Evolutionary conservation across 75 land plant genomes (phyloP), one percentile per base, ranked within the genome.

Genomic region (Azolla pinnata): DNA sequence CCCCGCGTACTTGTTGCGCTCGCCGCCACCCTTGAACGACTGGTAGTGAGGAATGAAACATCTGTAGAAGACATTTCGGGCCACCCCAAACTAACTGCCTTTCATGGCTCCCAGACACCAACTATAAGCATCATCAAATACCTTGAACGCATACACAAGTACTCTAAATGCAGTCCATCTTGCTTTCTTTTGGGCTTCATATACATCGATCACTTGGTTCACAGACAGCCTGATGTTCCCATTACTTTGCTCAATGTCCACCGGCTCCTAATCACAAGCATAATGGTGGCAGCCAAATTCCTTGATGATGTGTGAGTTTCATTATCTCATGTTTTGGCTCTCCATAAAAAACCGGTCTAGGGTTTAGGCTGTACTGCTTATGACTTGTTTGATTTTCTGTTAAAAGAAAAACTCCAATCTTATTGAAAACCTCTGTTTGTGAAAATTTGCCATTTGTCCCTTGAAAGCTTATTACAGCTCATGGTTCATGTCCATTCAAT

Each of bases 271-370:
- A 72, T 85, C 48, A 85, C 88, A 20, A 78, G 85, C 52, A 58
- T 85, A 18, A 75, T 81, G 74, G 62, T 85, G 1, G 88, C 88
- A 23, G 85, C 88, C 28, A 85, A 85, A 46, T 78, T 81, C 51
- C 62, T 81, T 38, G 88, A 85, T 66, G 85, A 85, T 67, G 79
- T 74, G 88, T 85, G 76, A 78, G 85, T 83, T 27, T 50, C 30
- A n/a, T n/a, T n/a, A n/a, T n/a, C n/a, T n/a, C n/a, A n/a, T n/a
- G n/a, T n/a, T n/a, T n/a, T n/a, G n/a, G n/a, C n/a, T n/a, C n/a
- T n/a, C n/a, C n/a, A n/a, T n/a, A n/a, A n/a, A n/a, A n/a, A n/a
- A n/a, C n/a, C n/a, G n/a, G n/a, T n/a, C n/a, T n/a, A n/a, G n/a
- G n/a, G n/a, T n/a, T n/a, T n/a, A n/a, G n/a, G n/a, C n/a, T n/a